Conservation (phyloP, 805 yeast genomes). For the Candida fluviatilis region DNA sequence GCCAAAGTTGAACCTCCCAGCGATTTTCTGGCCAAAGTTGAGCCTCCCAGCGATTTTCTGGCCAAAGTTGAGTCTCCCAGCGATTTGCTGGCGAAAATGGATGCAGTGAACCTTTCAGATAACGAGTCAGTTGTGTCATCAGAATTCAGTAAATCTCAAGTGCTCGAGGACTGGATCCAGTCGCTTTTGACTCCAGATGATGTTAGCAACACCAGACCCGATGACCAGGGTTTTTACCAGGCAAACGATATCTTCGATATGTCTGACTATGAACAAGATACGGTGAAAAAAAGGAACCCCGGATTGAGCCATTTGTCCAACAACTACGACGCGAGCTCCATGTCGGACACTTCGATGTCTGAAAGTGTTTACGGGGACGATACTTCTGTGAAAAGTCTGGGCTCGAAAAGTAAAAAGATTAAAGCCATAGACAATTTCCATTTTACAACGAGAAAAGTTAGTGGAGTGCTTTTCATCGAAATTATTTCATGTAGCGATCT, state of each 20-base stretch:
- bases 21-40: neutral
- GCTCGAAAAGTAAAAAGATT: constrained; percentile 3
- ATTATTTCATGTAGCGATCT: constrained; percentile 68
- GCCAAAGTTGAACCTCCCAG: neutral
- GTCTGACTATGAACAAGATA: constrained; percentile 29
- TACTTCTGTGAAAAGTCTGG: constrained; percentile 4
- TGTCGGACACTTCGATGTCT: constrained; percentile 16
- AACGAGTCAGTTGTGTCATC: constrained; percentile 6
- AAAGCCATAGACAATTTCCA: constrained; percentile 21
- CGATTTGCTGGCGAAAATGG: constrained; percentile 7
- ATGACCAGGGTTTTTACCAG: constrained; percentile 40
- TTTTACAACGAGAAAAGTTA: constrained; percentile 35
- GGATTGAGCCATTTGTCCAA: constrained; percentile 4
- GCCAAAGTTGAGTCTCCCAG: too few species aligned
- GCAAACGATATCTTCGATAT: constrained; percentile 20
- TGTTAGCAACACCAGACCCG: constrained; percentile 15
- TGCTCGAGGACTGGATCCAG: constrained; percentile 22
- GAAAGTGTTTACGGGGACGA: constrained; percentile 1
- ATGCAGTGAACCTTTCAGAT: constrained; percentile 6
- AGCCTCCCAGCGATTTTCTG: neutral
- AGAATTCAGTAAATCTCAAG: constrained; percentile 8
- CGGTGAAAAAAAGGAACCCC: neutral
- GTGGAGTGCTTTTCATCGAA: constrained; percentile 77
- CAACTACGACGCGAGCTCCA: constrained; percentile 14
- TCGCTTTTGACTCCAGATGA: constrained; percentile 23